These are phyloP conservation scores for Lactifluus piperatus DNA, from an alignment of 768 basidiomycete species.

Conservation along the genomic window DNA sequence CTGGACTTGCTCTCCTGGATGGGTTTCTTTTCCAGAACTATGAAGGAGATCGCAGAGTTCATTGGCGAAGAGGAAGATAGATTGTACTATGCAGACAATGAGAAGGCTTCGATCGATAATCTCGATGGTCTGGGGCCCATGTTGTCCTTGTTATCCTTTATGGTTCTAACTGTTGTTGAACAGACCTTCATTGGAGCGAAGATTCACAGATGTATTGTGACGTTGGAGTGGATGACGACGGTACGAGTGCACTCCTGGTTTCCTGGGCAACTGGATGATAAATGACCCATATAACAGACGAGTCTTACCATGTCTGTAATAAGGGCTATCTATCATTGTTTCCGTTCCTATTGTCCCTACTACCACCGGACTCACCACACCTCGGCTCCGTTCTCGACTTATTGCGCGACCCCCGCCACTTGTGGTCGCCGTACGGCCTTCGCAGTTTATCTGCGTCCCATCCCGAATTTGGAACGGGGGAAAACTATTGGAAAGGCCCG, in stretches of 20 bases:
- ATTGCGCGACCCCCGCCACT: conserved; percentile 67
- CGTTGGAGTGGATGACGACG: conserved; percentile 73
- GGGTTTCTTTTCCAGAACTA: conserved; percentile 91
- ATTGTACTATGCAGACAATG: conserved; percentile 65
- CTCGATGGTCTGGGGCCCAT: conserved; percentile 55
- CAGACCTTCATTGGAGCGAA: conserved; percentile 92
- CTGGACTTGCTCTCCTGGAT: conserved; percentile 94
- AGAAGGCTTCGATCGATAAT: conserved; percentile 73
- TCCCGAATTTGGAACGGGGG: conserved; percentile 82
- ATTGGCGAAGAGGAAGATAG: conserved; percentile 81
- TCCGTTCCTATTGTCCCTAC: conserved; percentile 79
- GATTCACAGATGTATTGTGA: conserved; percentile 92
- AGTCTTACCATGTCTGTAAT: conserved; percentile 86
- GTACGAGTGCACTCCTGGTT: conserved; percentile 31
- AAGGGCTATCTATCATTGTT: conserved; percentile 91
- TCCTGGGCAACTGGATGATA: not conserved
- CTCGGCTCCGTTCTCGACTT: conserved; percentile 76
- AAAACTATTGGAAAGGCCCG: conserved; percentile 97
- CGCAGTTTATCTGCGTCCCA: conserved; percentile 85
- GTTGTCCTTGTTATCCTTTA: not conserved
- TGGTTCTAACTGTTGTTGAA: not conserved
- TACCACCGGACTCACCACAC: conserved; percentile 69
- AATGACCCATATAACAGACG: conserved; percentile 45
- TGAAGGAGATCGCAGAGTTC: conserved; percentile 83
- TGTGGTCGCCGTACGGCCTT: conserved; percentile 89